phyloP scores from a whole-genome alignment of 1,284 basidiomycete genomes.

The Cryptococcus deneoformans region DNA sequence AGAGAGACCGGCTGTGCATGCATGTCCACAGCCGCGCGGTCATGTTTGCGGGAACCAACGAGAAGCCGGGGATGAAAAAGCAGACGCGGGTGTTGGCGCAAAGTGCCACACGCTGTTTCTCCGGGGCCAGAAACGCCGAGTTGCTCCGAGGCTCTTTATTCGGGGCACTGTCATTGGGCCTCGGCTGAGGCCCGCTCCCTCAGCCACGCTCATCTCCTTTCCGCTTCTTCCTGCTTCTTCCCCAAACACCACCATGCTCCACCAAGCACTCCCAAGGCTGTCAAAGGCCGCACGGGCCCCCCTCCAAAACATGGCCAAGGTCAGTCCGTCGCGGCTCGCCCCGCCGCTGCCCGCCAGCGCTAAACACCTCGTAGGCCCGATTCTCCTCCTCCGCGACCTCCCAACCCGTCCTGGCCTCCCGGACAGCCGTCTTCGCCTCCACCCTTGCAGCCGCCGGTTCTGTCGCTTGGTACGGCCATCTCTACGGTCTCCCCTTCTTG shows the following conservation, averaged over 20 bases:
- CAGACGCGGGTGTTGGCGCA: too few species aligned
- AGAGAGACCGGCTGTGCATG: too few species aligned
- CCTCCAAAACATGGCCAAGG: conserved; percentile 12
- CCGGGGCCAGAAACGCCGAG: background rate
- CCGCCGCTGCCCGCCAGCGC: background rate
- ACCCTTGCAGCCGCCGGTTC: conserved; percentile 80
- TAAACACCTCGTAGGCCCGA: conserved; percentile 23
- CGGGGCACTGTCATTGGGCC: background rate
- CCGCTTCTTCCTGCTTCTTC: conserved; percentile 5
- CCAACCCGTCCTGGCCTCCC: conserved; percentile 56
- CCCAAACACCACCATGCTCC: conserved; percentile 31
- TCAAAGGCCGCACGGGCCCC: conserved; percentile 27
- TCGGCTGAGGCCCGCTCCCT: background rate
- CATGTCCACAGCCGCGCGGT: too few species aligned
- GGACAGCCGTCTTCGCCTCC: conserved; percentile 71
- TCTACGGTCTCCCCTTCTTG: conserved; percentile 84
- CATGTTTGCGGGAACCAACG: too few species aligned
- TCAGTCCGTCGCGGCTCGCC: conserved; percentile 1
- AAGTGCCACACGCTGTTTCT: too few species aligned
- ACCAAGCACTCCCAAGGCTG: conserved; percentile 42
- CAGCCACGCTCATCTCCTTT: background rate
- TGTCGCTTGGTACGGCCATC: conserved; percentile 92
- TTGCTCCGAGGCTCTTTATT: background rate
- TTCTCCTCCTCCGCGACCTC: conserved; percentile 38
- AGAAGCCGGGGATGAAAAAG: too few species aligned